Conservation (phyloP, 208 protist genomes). For the Acanthamoeba royreba region DNA sequence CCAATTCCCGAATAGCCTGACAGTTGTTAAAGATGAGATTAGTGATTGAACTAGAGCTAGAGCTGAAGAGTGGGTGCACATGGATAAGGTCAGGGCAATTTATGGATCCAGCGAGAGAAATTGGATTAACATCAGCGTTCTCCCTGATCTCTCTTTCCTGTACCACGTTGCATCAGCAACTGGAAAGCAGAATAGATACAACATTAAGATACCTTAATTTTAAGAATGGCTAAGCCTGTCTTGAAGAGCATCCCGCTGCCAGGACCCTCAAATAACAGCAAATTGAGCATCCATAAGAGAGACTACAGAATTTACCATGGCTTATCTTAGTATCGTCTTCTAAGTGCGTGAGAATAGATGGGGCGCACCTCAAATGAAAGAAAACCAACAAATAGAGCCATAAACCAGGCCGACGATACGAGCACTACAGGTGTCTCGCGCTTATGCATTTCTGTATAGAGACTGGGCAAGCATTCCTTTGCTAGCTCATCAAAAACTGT, state of each 20-base stretch:
- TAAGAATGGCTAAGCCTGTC: constrained; percentile 32
- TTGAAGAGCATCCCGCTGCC: constrained; percentile 31
- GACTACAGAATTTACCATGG: too few relatives aligned
- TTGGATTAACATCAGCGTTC: constrained; percentile 22
- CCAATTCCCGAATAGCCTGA: constrained; percentile 23
- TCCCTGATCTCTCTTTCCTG: constrained; percentile 19
- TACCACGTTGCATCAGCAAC: too few relatives aligned
- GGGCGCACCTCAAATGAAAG: background rate
- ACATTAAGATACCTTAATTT: too few relatives aligned
- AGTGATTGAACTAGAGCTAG: background rate
- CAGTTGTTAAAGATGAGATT: background rate
- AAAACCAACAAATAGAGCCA: constrained; percentile 36
- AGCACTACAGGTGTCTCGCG: background rate
- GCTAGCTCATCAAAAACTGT: constrained; percentile 30
- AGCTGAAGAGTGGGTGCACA: background rate
- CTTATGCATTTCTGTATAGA: constrained; percentile 15
- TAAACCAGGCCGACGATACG: background rate
- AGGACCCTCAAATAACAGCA: constrained; percentile 25
- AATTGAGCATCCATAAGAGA: background rate
- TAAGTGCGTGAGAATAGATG: too few relatives aligned
- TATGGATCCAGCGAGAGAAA: background rate
- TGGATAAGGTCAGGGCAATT: constrained; percentile 1
- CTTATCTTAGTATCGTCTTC: too few relatives aligned
- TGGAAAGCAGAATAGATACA: too few relatives aligned
- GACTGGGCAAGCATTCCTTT: background rate